Evolutionary conservation across 306 rosid species (phyloP).

Genomic region (Geum urbanum): DNA sequence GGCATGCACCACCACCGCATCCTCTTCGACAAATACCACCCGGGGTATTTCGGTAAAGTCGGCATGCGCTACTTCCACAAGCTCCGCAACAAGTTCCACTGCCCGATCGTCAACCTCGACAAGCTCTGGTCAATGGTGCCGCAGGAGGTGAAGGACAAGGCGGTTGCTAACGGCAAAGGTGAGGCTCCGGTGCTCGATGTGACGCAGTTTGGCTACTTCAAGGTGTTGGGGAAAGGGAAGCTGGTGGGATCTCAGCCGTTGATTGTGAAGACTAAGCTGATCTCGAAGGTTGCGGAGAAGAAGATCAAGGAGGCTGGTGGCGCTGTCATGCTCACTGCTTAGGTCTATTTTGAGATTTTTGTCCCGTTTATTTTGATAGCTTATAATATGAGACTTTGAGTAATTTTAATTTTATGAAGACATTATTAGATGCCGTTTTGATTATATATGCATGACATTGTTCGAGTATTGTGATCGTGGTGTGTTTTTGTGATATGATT

Average conservation of each 20-base stretch:
- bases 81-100: conserved; percentile 21
- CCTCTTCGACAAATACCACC: conserved; percentile 27
- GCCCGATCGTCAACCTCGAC: conserved; percentile 24
- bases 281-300: conserved; percentile 21
- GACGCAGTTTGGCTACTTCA: conserved; percentile 20
- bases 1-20: conserved; percentile 29
- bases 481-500: too few species aligned
- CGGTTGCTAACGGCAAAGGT: neutral
- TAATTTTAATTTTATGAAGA: too few species aligned
- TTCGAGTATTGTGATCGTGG: too few species aligned
- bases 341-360: neutral
- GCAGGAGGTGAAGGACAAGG: conserved; percentile 24
- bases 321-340: conserved; percentile 22
- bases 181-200: conserved; percentile 17
- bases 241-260: conserved; percentile 10
- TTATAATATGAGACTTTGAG: neutral
- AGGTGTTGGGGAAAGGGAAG: conserved; percentile 23
- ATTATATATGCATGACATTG: too few species aligned
- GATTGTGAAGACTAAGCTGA: conserved; percentile 22
- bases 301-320: conserved; percentile 26
- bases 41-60: conserved; percentile 23
- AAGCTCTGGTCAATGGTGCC: conserved; percentile 27
- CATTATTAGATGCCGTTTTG: too few species aligned
- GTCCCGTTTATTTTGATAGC: neutral
- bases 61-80: conserved; percentile 26